These are phyloP conservation scores for Skeletonema grethae DNA, from an alignment of 108 stramenopile genomes.

Conservation along the genomic window DNA sequence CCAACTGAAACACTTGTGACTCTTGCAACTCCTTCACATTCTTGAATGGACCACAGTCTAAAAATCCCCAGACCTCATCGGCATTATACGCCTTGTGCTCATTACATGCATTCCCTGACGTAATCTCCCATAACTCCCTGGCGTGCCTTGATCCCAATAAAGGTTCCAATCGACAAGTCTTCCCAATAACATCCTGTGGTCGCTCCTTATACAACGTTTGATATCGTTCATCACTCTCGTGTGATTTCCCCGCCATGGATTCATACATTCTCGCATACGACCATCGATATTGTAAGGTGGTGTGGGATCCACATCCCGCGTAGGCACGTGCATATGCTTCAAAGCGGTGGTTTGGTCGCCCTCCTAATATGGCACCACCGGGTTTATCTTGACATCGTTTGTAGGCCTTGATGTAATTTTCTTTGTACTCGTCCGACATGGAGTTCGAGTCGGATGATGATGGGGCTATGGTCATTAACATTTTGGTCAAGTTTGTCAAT, in stretches of 20 bases:
- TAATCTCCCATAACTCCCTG: conserved; percentile 60
- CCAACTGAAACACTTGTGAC: conserved; percentile 68
- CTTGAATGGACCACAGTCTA: conserved; percentile 73
- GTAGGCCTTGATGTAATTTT: conserved; percentile 74
- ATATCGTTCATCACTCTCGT: conserved; percentile 65
- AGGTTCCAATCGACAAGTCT: conserved; percentile 68
- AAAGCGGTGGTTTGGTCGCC: conserved; percentile 76
- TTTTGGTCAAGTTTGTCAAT: conserved; percentile 33
- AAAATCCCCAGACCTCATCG: conserved; percentile 83
- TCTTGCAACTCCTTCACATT: conserved; percentile 38
- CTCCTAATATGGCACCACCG: conserved; percentile 70
- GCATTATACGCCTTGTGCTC: conserved; percentile 70
- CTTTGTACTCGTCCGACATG: conserved; percentile 51
- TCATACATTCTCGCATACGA: conserved; percentile 83
- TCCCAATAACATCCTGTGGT: conserved; percentile 68
- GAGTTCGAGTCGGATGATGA: conserved; percentile 7
- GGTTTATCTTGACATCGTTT: conserved; percentile 83
- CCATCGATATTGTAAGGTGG: conserved; percentile 60
- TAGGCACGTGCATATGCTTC: conserved; percentile 87
- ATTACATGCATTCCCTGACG: conserved; percentile 59
- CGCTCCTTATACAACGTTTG: conserved; percentile 44
- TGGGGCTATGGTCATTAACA: conserved; percentile 39
- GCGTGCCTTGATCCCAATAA: conserved; percentile 60
- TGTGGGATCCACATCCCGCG: conserved; percentile 71
- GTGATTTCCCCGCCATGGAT: conserved; percentile 57